phyloP scores from a whole-genome alignment of 2,329 filamentous ascomycete genomes.

The Setomelanomma holmii region DNA sequence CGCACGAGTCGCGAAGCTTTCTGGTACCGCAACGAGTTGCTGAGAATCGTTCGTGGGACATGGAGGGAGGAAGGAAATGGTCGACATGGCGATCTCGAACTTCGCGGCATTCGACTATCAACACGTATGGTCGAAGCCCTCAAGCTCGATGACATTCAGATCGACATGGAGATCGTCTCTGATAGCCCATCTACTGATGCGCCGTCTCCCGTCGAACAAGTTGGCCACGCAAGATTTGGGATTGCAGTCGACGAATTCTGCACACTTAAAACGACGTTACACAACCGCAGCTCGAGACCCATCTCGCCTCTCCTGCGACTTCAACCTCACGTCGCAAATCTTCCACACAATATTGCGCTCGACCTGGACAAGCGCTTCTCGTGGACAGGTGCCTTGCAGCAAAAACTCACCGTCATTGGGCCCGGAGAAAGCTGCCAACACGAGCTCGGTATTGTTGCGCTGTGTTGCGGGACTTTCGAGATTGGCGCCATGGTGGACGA shows the following conservation, averaged over 20 bases:
- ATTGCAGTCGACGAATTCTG: slow-evolving; percentile 69
- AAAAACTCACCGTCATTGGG: slow-evolving; percentile 68
- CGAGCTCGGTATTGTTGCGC: slow-evolving; percentile 72
- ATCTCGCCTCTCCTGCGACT: slow-evolving; percentile 77
- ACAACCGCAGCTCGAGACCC: slow-evolving; percentile 72
- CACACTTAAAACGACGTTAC: slow-evolving; percentile 72
- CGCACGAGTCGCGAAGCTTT: slow-evolving; percentile 81
- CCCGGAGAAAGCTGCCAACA: slow-evolving; percentile 67
- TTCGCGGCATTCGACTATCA: slow-evolving; percentile 76
- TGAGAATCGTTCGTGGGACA: slow-evolving; percentile 72
- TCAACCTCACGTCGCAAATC: slow-evolving; percentile 76
- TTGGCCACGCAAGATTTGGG: slow-evolving; percentile 55
- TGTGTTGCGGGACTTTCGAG: slow-evolving; percentile 84
- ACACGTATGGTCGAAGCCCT: slow-evolving; percentile 83
- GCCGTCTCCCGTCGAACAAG: slow-evolving; percentile 38
- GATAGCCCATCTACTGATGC: slow-evolving; percentile 19
- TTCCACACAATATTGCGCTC: slow-evolving; percentile 74
- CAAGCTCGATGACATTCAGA: slow-evolving; percentile 76
- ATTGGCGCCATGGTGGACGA: slow-evolving; percentile 83
- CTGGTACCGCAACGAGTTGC: slow-evolving; percentile 86
- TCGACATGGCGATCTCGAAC: slow-evolving; percentile 73
- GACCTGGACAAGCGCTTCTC: slow-evolving; percentile 83
- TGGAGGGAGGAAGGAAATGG: slow-evolving; percentile 69
- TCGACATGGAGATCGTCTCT: slow-evolving; percentile 59
- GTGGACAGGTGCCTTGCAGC: slow-evolving; percentile 86